Evolutionary conservation across 225 moss, liverwort and hornwort genomes (phyloP).

Genomic region (Lunularia cruciata): DNA sequence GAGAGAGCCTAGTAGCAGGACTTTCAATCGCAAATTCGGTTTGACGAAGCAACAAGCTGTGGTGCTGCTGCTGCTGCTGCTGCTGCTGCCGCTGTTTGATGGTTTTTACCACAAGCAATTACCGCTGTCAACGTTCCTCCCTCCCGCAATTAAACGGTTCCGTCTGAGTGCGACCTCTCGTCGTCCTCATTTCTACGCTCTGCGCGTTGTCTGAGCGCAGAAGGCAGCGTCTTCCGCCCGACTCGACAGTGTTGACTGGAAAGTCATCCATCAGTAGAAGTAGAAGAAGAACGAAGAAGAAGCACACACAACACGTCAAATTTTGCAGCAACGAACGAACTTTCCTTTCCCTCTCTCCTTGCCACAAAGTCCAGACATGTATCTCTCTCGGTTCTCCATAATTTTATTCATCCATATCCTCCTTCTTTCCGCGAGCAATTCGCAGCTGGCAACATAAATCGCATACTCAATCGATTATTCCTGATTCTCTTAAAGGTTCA

Average conservation of each 20-base stretch:
- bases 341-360: not conserved
- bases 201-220: constrained; percentile 7
- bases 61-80: not conserved
- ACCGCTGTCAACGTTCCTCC: constrained; percentile 1
- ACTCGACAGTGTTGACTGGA: constrained; percentile 11
- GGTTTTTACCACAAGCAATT: too few relatives aligned
- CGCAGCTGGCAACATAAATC: not conserved
- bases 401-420: not conserved
- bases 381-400: not conserved
- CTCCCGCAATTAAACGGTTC: not conserved
- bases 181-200: constrained; percentile 2
- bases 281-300: constrained; percentile 9
- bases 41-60: constrained; percentile 8
- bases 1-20: not conserved
- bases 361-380: too few relatives aligned
- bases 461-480: too few relatives aligned
- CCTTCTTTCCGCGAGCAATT: not conserved
- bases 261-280: constrained; percentile 10
- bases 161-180: not conserved
- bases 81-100: not conserved
- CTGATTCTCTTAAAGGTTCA: too few relatives aligned
- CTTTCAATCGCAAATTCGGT: constrained; percentile 1
- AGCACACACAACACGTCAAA: not conserved
- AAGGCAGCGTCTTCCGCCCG: too few relatives aligned
- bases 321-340: not conserved